Percentiles rank a stretch among this genome's conserved stretches.
Conservation (phyloP, 768 basidiomycete genomes). For the Agrocybe pediades region DNA sequence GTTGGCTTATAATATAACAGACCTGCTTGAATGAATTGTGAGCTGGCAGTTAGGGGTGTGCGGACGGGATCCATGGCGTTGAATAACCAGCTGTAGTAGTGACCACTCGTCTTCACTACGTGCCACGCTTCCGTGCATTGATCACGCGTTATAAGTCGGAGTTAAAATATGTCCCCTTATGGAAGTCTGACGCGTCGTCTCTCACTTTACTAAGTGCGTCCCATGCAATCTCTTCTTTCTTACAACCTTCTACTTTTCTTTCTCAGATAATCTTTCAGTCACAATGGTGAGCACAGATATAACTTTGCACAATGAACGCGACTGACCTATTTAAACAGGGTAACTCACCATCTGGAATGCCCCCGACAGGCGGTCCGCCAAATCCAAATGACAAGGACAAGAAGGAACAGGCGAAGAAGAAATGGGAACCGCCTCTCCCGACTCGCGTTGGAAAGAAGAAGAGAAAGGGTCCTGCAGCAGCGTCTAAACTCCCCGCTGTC, state of each 20-base stretch:
- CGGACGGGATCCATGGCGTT: conserved; percentile 40
- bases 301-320: not conserved
- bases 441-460: conserved; percentile 98
- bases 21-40: conserved; percentile 85
- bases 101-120: conserved; percentile 3
- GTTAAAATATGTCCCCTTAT: conserved; percentile 26
- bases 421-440: conserved; percentile 98
- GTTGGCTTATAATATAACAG: not conserved
- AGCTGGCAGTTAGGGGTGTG: conserved; percentile 61
- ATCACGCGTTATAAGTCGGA: conserved; percentile 27
- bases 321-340: conserved; percentile 46
- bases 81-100: conserved; percentile 1
- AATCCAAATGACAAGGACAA: conserved; percentile 41
- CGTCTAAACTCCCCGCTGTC: conserved; percentile 90
- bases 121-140: conserved; percentile 28
- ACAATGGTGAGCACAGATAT: conserved; percentile 27
- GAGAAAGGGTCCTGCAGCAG: conserved; percentile 87
- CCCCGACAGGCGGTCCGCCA: conserved; percentile 34
- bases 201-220: conserved; percentile 8
- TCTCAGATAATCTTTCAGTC: conserved; percentile 7
- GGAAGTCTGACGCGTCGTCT: conserved; percentile 30
- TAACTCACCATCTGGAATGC: conserved; percentile 68
- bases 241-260: conserved; percentile 7
- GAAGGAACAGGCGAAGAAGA: conserved; percentile 75
- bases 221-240: conserved; percentile 27